Conservation (phyloP, 148 eudicot genomes). For the Silene uniflora region DNA sequence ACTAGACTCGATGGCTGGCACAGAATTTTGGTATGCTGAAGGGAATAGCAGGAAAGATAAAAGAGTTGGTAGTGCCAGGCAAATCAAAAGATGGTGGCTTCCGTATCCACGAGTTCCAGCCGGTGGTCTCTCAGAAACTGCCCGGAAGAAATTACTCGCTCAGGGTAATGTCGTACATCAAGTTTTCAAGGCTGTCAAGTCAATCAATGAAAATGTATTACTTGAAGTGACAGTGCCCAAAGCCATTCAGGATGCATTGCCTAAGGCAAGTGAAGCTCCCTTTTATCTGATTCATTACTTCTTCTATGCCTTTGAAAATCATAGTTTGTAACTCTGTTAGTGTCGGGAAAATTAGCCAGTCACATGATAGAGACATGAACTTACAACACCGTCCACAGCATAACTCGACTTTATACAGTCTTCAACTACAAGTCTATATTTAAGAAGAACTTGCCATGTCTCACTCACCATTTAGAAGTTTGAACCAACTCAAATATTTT, state of each 20-base stretch:
- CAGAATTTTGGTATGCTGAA: slow-evolving; percentile 90
- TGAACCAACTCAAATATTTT: too few relatives aligned
- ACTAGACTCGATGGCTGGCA: slow-evolving; percentile 68
- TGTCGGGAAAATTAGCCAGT: too few relatives aligned
- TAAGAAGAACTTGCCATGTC: too few relatives aligned
- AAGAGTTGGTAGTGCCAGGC: slow-evolving; percentile 48
- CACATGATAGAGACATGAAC: too few relatives aligned
- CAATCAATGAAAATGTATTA: slow-evolving; percentile 73
- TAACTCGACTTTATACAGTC: too few relatives aligned
- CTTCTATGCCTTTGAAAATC: neutral
- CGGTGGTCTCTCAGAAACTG: slow-evolving; percentile 69
- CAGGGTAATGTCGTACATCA: slow-evolving; percentile 80
- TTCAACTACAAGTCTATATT: too few relatives aligned
- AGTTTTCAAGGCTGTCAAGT: slow-evolving; percentile 89
- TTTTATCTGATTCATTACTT: too few relatives aligned
- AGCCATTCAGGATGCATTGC: slow-evolving; percentile 61
- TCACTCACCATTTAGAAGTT: too few relatives aligned
- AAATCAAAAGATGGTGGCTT: slow-evolving; percentile 95
- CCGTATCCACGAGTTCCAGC: slow-evolving; percentile 82
- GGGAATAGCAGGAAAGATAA: slow-evolving; percentile 72
- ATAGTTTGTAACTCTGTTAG: neutral
- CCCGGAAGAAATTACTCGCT: slow-evolving; percentile 64
- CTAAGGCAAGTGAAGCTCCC: slow-evolving; percentile 48
- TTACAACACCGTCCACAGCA: too few relatives aligned
- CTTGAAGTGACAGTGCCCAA: slow-evolving; percentile 68